Percentiles rank a stretch among this genome's conserved stretches.
phyloP scores from a whole-genome alignment of 2,329 filamentous ascomycete genomes.

The Dactylellina parvicollis region DNA sequence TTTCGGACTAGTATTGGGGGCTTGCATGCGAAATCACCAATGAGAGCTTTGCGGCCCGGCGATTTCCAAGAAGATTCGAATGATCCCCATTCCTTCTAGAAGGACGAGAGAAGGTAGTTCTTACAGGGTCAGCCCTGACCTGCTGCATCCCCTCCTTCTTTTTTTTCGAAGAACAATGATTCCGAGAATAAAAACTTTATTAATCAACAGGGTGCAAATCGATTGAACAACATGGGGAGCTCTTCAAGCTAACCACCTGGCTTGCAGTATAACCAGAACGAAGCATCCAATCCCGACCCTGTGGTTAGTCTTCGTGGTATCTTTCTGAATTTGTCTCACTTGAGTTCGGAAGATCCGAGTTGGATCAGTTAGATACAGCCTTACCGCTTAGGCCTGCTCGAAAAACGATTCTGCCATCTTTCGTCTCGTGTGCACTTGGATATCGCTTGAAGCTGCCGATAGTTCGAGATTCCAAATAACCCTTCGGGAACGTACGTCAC shows the following conservation, averaged over 20 bases:
- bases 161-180: conserved; percentile 1
- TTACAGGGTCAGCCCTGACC: conserved; percentile 30
- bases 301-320: conserved; percentile 7
- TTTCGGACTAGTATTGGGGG: conserved; percentile 22
- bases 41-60: conserved; percentile 26
- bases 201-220: conserved; percentile 15
- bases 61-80: conserved; percentile 18
- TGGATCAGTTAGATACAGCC: conserved; percentile 49
- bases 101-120: conserved; percentile 28
- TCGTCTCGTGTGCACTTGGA: background rate
- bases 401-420: conserved; percentile 18
- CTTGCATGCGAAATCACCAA: conserved; percentile 33
- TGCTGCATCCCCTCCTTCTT: background rate
- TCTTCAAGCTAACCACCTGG: conserved; percentile 5
- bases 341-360: conserved; percentile 46
- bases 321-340: conserved; percentile 25
- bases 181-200: conserved; percentile 9
- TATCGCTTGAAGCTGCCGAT: conserved; percentile 37
- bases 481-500: conserved; percentile 13
- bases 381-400: conserved; percentile 50
- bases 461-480: conserved; percentile 40
- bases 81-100: conserved; percentile 44
- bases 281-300: conserved; percentile 33
- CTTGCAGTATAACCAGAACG: conserved; percentile 10
- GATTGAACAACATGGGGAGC: conserved; percentile 5